Percentiles rank a stretch among this genome's conserved stretches.
Conservation (phyloP, 306 rosid species). For the Prosopis cineraria region DNA sequence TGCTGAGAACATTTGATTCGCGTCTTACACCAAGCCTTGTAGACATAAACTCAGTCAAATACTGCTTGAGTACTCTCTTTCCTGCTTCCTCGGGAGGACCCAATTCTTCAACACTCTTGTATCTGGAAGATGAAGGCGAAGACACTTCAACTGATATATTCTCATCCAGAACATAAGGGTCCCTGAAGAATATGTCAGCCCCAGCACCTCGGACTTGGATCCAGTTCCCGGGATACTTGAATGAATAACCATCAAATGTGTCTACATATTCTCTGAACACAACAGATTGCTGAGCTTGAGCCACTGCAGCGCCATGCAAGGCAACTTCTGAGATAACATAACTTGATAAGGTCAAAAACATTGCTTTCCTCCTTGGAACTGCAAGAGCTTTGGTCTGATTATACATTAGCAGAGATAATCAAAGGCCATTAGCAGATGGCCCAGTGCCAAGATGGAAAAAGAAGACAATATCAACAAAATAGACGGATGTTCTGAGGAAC, state of each 20-base stretch:
- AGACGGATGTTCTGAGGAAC: background rate
- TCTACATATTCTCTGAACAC: conserved; percentile 75
- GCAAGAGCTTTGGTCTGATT: conserved; percentile 90
- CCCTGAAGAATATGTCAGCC: conserved; percentile 93
- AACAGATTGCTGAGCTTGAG: conserved; percentile 56
- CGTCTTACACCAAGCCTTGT: conserved; percentile 87
- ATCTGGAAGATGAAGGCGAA: conserved; percentile 89
- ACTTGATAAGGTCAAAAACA: conserved; percentile 73
- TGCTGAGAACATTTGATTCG: conserved; percentile 71
- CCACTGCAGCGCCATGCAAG: conserved; percentile 40
- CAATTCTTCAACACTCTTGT: conserved; percentile 79
- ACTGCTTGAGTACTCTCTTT: conserved; percentile 75
- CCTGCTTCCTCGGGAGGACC: conserved; percentile 87
- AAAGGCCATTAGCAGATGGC: conserved; percentile 24
- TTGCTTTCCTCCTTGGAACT: conserved; percentile 86
- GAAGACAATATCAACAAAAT: background rate
- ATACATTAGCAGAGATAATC: conserved; percentile 57
- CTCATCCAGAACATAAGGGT: conserved; percentile 94
- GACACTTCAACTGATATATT: conserved; percentile 80
- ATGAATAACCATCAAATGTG: conserved; percentile 87
- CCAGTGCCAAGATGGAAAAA: background rate
- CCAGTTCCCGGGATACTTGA: conserved; percentile 83
- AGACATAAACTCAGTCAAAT: conserved; percentile 90
- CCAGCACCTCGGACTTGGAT: conserved; percentile 93
- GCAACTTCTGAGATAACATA: conserved; percentile 49